Base-by-base conservation (phyloP, 148 eudicot species). In the Amaranthus hypochondriacus region DNA sequence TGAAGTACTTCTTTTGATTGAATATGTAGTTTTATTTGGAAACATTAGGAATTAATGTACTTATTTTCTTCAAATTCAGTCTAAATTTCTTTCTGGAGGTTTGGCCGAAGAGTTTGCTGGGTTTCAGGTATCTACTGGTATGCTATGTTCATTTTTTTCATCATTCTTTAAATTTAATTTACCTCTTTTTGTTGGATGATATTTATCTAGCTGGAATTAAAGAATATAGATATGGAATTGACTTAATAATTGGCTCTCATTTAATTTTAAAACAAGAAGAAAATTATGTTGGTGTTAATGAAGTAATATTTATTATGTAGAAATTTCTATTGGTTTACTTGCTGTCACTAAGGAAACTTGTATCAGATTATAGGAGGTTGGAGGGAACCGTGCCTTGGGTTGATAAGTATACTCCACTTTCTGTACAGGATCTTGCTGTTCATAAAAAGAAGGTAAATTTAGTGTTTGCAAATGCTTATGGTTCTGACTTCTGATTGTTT, bases 101-200 rank as follows among this genome's bases (percentile, higher is more conserved):
- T 86, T 95, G 28, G 81, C 81, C 70, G 89, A 85, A 5, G 92
- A 86, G 62, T 89, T 95, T 65, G 72, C 83, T 65, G 91, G 89
- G 83, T 86, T 85, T 86, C 84, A 85, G 90, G 86, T 84, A 86
- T 86, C 90, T 80, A 79, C 90, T 87, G 98, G 98, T 94, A 92
- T 76, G 93, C 89, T 62, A 49, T 78, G 42, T 66, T n/a, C 12
- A 64, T 73, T 43, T 61, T 14, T 14, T 56, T 6, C 52, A 54
- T 52, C 63, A 1, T n/a, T 58, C 14, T 72, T 13, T 39, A 10
- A 10, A 12, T 5, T 8, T 39, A 0, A 10, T 48, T 72, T 65
- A 2, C n/a, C 42, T 50, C 7, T 56, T 43, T 43, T 60, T 39
- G n/a, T 12, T 64, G 3, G 18, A 43, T 54, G 10, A 48, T 3